Conservation (phyloP, 2,329 filamentous ascomycete genomes). For the Xylariaceae sp. region DNA sequence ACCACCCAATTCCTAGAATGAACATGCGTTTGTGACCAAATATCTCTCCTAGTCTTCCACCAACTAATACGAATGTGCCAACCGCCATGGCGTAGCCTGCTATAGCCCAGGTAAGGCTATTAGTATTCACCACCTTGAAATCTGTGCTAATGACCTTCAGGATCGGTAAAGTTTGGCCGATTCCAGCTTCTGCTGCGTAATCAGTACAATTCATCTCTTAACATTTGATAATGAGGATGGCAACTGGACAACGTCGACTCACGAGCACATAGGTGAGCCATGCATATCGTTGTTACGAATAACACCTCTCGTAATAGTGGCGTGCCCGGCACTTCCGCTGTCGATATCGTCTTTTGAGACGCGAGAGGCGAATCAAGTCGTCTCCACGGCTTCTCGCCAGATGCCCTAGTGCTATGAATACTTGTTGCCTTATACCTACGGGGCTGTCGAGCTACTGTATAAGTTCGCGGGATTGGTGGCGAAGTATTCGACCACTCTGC, state of each 20-base stretch:
- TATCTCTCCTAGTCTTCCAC: constrained; percentile 61
- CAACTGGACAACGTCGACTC: constrained; percentile 25
- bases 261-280: constrained; percentile 52
- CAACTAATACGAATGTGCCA: constrained; percentile 63
- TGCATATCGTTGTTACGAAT: constrained; percentile 52
- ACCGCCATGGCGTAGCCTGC: constrained; percentile 62
- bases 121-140: constrained; percentile 51
- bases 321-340: constrained; percentile 22
- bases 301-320: constrained; percentile 39
- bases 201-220: constrained; percentile 20
- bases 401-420: constrained; percentile 10
- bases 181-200: constrained; percentile 43
- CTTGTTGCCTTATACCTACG: constrained; percentile 1
- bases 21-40: constrained; percentile 64
- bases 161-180: constrained; percentile 55
- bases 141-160: constrained; percentile 53
- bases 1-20: constrained; percentile 60
- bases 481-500: constrained; percentile 10
- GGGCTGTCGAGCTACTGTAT: constrained; percentile 13
- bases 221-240: neutral
- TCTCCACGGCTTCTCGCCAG: constrained; percentile 18
- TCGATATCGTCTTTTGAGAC: neutral
- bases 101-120: constrained; percentile 60
- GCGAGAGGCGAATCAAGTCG: neutral
- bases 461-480: constrained; percentile 19